Conservation (phyloP, 1,284 basidiomycete genomes). For the Marasmius oreades region DNA sequence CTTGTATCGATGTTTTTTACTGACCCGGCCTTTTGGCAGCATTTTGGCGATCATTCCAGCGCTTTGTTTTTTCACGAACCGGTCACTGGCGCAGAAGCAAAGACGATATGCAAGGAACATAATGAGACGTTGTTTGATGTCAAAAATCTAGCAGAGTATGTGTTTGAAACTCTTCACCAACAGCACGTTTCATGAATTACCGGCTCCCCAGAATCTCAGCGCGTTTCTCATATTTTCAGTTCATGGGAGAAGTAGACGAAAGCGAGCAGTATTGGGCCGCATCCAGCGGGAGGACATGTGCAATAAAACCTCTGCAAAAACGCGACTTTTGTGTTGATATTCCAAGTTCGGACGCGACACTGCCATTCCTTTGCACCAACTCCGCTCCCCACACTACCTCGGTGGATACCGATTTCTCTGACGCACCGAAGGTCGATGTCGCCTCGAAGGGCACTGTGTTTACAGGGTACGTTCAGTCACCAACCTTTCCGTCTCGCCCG, state of each 20-base stretch:
- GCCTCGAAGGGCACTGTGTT: constrained; percentile 14
- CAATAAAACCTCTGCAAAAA: background rate
- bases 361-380: constrained; percentile 20
- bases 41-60: constrained; percentile 14
- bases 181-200: background rate
- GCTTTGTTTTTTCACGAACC: constrained; percentile 18
- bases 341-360: background rate
- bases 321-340: background rate
- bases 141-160: constrained; percentile 2
- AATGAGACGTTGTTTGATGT: constrained; percentile 16
- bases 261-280: constrained; percentile 12
- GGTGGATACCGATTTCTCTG: constrained; percentile 19
- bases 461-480: constrained; percentile 9
- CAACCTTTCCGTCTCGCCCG: background rate
- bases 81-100: constrained; percentile 14
- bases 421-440: constrained; percentile 13
- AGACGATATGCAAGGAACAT: constrained; percentile 13
- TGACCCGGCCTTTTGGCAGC: constrained; percentile 9
- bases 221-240: constrained; percentile 16
- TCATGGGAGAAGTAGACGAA: constrained; percentile 9
- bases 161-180: background rate
- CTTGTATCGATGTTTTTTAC: background rate
- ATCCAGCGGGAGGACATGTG: background rate
- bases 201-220: constrained; percentile 8
- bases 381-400: constrained; percentile 18